phyloP scores from a whole-genome alignment of 305 asterid species.

The Solanum chacoense region DNA sequence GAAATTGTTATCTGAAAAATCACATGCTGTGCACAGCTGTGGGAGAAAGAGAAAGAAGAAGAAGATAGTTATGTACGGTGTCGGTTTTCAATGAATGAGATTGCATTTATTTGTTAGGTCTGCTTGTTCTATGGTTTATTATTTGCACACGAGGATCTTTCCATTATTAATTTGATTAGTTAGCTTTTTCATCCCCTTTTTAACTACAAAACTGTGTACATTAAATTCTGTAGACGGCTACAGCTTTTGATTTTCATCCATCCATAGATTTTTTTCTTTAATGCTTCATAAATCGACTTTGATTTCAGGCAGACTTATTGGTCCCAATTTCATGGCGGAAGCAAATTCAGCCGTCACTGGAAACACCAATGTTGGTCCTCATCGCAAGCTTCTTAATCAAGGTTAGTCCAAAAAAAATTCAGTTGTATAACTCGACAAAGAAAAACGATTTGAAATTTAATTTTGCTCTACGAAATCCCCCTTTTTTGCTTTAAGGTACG shows the following conservation, averaged over 20 bases:
- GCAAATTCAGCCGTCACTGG: not conserved
- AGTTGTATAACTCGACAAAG: not conserved
- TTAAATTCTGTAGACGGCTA: not conserved
- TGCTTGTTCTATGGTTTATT: not conserved
- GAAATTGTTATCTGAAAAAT: not conserved
- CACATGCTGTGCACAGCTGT: not conserved
- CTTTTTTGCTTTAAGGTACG: not conserved
- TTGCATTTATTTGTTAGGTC: not conserved
- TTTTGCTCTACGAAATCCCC: not conserved
- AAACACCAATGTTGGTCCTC: slow-evolving; percentile 10
- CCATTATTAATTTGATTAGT: not conserved
- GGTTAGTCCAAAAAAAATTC: slow-evolving; percentile 14
- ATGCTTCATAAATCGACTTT: slow-evolving; percentile 1
- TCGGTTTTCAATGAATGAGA: not conserved
- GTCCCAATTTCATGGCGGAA: not conserved
- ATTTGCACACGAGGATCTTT: not conserved
- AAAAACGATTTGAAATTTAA: not conserved
- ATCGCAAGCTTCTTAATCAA: slow-evolving; percentile 44
- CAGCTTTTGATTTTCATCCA: not conserved
- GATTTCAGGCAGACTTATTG: not conserved
- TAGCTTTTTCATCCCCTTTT: not conserved
- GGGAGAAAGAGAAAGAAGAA: slow-evolving; percentile 11
- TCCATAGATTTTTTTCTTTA: not conserved
- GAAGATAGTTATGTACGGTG: not conserved
- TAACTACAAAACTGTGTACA: not conserved